These are phyloP conservation scores for Fusarium nurragi DNA, from an alignment of 2,329 filamentous ascomycete species.

Conservation along the genomic window DNA sequence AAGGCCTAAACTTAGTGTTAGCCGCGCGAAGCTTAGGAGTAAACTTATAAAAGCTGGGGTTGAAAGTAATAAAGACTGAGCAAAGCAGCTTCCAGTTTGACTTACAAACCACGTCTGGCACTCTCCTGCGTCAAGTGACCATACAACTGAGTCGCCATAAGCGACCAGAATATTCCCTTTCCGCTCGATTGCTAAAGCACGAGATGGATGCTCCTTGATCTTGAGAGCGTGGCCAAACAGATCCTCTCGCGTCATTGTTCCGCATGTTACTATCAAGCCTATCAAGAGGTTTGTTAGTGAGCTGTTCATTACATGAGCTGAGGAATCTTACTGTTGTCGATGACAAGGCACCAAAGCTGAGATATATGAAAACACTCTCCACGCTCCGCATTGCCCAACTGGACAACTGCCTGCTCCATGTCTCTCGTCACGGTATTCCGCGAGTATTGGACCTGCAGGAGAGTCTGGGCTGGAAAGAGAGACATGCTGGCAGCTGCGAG, in stretches of 20 bases:
- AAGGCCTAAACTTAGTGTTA: conserved; percentile 48
- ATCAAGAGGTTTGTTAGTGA: conserved; percentile 9
- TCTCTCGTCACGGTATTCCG: conserved; percentile 53
- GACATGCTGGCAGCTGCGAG: conserved; percentile 44
- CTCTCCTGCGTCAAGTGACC: conserved; percentile 51
- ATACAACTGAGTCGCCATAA: conserved; percentile 50
- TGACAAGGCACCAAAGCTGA: conserved; percentile 59
- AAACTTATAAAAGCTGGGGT: background rate
- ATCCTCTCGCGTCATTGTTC: conserved; percentile 48
- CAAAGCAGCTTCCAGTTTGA: background rate
- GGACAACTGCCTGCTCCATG: conserved; percentile 58
- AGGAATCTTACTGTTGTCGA: conserved; percentile 53
- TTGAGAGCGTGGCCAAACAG: conserved; percentile 49
- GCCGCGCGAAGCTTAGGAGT: background rate
- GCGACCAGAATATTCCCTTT: conserved; percentile 48
- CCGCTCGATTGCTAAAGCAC: conserved; percentile 19
- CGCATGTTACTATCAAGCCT: conserved; percentile 55
- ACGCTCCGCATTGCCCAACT: conserved; percentile 47
- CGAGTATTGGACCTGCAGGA: conserved; percentile 57
- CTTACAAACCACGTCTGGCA: conserved; percentile 59
- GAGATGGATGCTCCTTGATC: conserved; percentile 45
- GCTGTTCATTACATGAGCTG: background rate
- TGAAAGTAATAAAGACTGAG: background rate
- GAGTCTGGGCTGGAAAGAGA: conserved; percentile 54
- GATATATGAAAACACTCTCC: conserved; percentile 58